Evolutionary conservation across 768 basidiomycete genomes (phyloP).

Genomic region (Lepiota subincarnata): DNA sequence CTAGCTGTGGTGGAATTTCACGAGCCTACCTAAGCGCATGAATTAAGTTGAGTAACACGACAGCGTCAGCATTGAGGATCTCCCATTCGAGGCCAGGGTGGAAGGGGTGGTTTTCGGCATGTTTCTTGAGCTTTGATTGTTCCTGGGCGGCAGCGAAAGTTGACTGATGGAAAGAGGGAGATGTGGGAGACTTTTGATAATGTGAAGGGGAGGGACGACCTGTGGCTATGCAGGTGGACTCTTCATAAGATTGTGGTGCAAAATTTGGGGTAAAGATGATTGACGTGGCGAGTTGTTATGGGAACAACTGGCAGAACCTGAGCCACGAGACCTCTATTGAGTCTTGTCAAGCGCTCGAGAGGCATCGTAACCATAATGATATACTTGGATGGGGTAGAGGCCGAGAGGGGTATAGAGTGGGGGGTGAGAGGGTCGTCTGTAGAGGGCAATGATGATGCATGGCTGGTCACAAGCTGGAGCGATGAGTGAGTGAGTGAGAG

Average conservation of each 20-base stretch:
- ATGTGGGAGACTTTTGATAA: conserved; percentile 22
- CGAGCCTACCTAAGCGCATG: conserved; percentile 59
- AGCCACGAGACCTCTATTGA: not conserved
- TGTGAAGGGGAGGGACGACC: conserved; percentile 20
- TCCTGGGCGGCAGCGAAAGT: conserved; percentile 9
- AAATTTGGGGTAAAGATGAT: not conserved
- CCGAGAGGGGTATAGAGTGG: conserved; percentile 2
- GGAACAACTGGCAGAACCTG: not conserved
- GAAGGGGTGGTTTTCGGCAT: conserved; percentile 37
- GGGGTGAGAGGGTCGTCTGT: not conserved
- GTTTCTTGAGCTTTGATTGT: conserved; percentile 24
- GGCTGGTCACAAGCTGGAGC: not conserved
- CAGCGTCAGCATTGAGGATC: conserved; percentile 67
- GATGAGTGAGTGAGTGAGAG: not conserved
- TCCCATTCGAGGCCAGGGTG: conserved; percentile 72
- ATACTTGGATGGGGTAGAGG: not conserved
- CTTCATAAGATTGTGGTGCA: not conserved
- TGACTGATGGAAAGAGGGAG: not conserved
- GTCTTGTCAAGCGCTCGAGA: not conserved
- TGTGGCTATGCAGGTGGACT: not conserved
- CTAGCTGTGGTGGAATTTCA: not conserved
- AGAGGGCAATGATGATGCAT: not conserved
- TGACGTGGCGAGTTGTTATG: not conserved
- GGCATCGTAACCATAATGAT: not conserved
- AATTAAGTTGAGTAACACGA: conserved; percentile 66